Percentiles rank a stretch among this genome's conserved stretches.
These are phyloP conservation scores for Boletellus emodensis DNA, from an alignment of 768 basidiomycete genomes.

Conservation along the genomic window DNA sequence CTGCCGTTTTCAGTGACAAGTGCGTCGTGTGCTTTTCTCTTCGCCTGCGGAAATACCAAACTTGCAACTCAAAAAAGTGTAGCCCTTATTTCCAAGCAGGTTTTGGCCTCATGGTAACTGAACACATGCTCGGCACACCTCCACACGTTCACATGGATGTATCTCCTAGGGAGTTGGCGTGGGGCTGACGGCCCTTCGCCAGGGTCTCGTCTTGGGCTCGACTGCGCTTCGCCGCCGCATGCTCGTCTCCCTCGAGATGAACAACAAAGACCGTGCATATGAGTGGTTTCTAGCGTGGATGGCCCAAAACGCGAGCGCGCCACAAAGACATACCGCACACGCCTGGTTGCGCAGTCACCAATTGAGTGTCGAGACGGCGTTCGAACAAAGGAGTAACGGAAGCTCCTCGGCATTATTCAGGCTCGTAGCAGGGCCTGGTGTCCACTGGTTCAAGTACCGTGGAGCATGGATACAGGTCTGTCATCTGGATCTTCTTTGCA, in stretches of 20 bases:
- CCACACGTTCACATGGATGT: not conserved
- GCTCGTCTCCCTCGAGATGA: slow-evolving; percentile 93
- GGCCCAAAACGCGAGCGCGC: slow-evolving; percentile 57
- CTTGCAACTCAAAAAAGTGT: slow-evolving; percentile 37
- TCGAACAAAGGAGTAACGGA: slow-evolving; percentile 87
- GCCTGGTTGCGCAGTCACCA: slow-evolving; percentile 79
- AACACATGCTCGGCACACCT: not conserved
- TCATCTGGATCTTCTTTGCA: not conserved
- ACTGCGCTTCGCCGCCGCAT: slow-evolving; percentile 81
- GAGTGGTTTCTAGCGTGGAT: slow-evolving; percentile 98
- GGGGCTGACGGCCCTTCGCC: slow-evolving; percentile 70
- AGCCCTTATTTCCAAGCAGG: slow-evolving; percentile 99
- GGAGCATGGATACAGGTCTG: slow-evolving; percentile 94
- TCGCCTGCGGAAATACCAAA: not conserved
- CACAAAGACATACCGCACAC: slow-evolving; percentile 22
- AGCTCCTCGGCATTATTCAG: slow-evolving; percentile 86
- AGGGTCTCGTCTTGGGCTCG: slow-evolving; percentile 63
- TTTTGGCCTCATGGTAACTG: slow-evolving; percentile 88
- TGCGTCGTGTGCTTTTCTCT: slow-evolving; percentile 37
- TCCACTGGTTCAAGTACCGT: slow-evolving; percentile 85
- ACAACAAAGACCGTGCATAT: slow-evolving; percentile 91
- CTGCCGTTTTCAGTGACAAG: slow-evolving; percentile 58
- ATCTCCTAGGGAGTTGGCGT: slow-evolving; percentile 82
- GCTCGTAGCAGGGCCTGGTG: slow-evolving; percentile 94
- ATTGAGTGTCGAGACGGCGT: slow-evolving; percentile 88